phyloP scores from a whole-genome alignment of 2,329 filamentous ascomycete genomes.

The Diplodia mutila region DNA sequence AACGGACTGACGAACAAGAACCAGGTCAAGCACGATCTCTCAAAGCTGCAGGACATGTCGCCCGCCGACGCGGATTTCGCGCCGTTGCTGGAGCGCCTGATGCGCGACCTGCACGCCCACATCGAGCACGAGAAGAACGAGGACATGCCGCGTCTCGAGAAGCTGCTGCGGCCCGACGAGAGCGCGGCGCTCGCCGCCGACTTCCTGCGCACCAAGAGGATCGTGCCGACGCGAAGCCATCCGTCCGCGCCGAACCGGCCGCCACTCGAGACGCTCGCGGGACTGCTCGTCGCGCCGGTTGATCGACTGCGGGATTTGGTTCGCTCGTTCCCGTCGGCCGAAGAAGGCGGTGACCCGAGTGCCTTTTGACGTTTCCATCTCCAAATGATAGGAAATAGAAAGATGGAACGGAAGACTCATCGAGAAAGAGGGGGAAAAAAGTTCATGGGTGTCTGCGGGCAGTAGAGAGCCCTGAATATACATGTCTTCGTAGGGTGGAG shows the following conservation, averaged over 20 bases:
- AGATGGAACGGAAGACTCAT: background rate
- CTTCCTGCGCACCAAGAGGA: slow-evolving; percentile 39
- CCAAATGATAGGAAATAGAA: background rate
- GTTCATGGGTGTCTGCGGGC: background rate
- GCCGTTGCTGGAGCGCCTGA: slow-evolving; percentile 35
- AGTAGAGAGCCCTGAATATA: slow-evolving; percentile 11
- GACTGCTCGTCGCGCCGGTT: slow-evolving; percentile 59
- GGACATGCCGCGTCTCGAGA: slow-evolving; percentile 39
- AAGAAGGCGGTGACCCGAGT: background rate
- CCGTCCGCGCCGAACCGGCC: slow-evolving; percentile 52
- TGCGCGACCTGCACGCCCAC: slow-evolving; percentile 33
- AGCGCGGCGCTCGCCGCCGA: slow-evolving; percentile 36
- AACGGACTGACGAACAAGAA: background rate
- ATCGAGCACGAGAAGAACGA: slow-evolving; percentile 39
- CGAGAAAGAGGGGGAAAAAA: background rate
- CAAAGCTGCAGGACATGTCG: slow-evolving; percentile 38
- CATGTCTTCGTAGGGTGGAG: slow-evolving; percentile 6
- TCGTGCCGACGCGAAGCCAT: slow-evolving; percentile 38
- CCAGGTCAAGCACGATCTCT: slow-evolving; percentile 39
- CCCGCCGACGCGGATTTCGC: slow-evolving; percentile 32
- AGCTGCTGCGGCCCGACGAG: slow-evolving; percentile 31
- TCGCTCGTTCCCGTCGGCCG: slow-evolving; percentile 53
- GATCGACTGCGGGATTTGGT: slow-evolving; percentile 61
- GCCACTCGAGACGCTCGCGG: slow-evolving; percentile 60
- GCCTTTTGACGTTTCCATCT: background rate